Percentiles rank a stretch among this genome's conserved stretches.
Evolutionary conservation across 192 early-diverging fungal species (phyloP).

Genomic region (Podila horticola): DNA sequence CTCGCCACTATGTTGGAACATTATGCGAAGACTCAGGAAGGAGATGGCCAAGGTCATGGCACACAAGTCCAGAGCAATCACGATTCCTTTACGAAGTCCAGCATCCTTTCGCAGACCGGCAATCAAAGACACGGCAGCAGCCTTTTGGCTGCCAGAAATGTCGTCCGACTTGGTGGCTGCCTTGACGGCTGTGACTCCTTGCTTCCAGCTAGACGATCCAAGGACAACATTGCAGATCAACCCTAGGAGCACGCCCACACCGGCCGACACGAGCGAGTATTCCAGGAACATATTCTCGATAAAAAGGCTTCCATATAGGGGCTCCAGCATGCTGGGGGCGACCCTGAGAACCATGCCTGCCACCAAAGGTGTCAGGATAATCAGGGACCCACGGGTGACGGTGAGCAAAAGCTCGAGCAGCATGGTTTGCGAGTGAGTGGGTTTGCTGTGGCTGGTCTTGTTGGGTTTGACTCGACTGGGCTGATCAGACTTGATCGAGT

Average conservation of each 20-base stretch:
- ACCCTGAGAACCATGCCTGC: conserved; percentile 56
- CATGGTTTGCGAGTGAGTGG: conserved; percentile 40
- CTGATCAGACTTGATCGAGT: background rate
- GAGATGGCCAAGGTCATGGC: conserved; percentile 62
- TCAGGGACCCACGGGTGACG: conserved; percentile 46
- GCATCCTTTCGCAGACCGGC: conserved; percentile 33
- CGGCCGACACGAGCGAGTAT: conserved; percentile 43
- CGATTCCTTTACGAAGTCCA: conserved; percentile 53
- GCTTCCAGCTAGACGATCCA: background rate
- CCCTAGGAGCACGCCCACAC: conserved; percentile 58
- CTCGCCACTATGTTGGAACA: conserved; percentile 63
- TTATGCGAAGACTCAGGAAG: conserved; percentile 51
- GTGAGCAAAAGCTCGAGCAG: conserved; percentile 50
- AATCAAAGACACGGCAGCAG: background rate
- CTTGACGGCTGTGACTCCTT: background rate
- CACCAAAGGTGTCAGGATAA: conserved; percentile 55
- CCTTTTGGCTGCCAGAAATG: background rate
- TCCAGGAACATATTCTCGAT: conserved; percentile 58
- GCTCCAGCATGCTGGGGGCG: conserved; percentile 70
- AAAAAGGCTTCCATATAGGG: conserved; percentile 75
- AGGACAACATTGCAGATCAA: conserved; percentile 30
- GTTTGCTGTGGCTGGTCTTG: background rate
- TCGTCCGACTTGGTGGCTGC: background rate
- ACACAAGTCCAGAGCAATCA: conserved; percentile 58
- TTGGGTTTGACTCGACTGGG: background rate